Evolutionary conservation across 257 asterid species (phyloP).

Genomic region (Rauvolfia tetraphylla): DNA sequence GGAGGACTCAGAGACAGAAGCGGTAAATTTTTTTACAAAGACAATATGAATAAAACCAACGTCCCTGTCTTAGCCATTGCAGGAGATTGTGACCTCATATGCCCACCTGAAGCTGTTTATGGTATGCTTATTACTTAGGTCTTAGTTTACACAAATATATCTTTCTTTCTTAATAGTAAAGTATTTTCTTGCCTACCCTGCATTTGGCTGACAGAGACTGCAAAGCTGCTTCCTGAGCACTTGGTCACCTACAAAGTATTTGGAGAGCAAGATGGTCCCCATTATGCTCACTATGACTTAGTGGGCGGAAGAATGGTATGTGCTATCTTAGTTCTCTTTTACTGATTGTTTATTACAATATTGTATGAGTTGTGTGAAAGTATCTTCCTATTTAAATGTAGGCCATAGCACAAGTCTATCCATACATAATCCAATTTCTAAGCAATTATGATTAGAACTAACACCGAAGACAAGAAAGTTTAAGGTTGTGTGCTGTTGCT

Average conservation of each 20-base stretch:
- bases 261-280: slow-evolving; percentile 82
- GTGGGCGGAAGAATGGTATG: slow-evolving; percentile 91
- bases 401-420: slow-evolving; percentile 78
- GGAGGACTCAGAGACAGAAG: slow-evolving; percentile 90
- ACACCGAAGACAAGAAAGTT: background rate
- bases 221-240: slow-evolving; percentile 64
- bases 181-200: slow-evolving; percentile 11
- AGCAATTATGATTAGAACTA: slow-evolving; percentile 40
- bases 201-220: slow-evolving; percentile 57
- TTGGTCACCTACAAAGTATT: slow-evolving; percentile 70
- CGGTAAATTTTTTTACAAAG: slow-evolving; percentile 72
- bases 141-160: background rate
- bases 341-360: background rate
- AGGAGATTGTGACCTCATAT: slow-evolving; percentile 88
- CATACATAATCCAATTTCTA: slow-evolving; percentile 64
- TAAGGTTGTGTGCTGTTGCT: background rate
- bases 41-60: slow-evolving; percentile 57
- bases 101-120: slow-evolving; percentile 91
- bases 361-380: background rate
- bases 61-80: slow-evolving; percentile 87
- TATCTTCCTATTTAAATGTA: slow-evolving; percentile 31
- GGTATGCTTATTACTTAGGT: slow-evolving; percentile 42
- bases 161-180: slow-evolving; percentile 1
- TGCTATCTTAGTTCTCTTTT: slow-evolving; percentile 8
- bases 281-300: slow-evolving; percentile 95